Evolutionary conservation across 2,329 filamentous ascomycete genomes (phyloP).

Genomic region (Colletotrichum tofieldiae): DNA sequence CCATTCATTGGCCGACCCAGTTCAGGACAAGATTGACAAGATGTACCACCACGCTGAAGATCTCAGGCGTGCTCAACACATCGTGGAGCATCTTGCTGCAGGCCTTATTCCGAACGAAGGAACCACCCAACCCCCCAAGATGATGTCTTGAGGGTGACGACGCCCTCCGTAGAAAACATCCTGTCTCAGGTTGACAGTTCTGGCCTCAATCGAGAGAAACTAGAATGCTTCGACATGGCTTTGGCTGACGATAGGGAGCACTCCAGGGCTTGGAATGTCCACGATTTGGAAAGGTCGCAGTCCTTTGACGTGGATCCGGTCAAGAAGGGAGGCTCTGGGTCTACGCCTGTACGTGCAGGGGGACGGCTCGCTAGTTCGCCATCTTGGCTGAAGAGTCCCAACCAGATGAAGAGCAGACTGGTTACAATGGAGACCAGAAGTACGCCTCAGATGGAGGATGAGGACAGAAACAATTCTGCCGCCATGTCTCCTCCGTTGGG

Average conservation of each 20-base stretch:
- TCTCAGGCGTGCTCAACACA: conserved; percentile 53
- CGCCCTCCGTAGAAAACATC: not conserved
- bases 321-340: conserved; percentile 25
- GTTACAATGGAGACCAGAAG: conserved; percentile 14
- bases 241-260: not conserved
- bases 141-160: not conserved
- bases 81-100: conserved; percentile 53
- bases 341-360: not conserved
- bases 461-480: not conserved
- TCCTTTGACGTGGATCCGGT: conserved; percentile 32
- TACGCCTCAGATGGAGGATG: conserved; percentile 9
- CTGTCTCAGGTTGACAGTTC: not conserved
- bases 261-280: not conserved
- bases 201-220: not conserved
- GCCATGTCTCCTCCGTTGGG: not conserved
- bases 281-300: conserved; percentile 21
- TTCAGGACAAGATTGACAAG: conserved; percentile 50
- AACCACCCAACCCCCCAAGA: not conserved
- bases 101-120: conserved; percentile 30
- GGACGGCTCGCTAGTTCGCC: conserved; percentile 18
- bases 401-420: not conserved
- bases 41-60: conserved; percentile 54
- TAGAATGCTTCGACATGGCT: conserved; percentile 20
- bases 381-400: conserved; percentile 20
- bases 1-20: conserved; percentile 15